Conservation (phyloP, 257 asterid species). For the Solanum stenotomum region DNA sequence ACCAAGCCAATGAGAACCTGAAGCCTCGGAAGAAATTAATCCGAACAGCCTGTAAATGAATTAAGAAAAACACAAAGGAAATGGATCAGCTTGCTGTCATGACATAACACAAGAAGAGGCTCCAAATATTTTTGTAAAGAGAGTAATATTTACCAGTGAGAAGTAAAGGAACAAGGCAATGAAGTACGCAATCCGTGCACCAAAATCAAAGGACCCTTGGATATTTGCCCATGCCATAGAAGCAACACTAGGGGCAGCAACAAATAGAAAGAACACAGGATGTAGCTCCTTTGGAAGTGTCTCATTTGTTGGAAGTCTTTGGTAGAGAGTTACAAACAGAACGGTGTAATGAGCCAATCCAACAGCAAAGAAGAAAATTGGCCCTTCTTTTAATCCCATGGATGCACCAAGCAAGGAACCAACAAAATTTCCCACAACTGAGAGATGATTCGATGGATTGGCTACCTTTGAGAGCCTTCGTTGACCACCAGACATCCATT, state of each 20-base stretch:
- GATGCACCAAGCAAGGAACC: constrained; percentile 91
- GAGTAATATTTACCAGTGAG: constrained; percentile 46
- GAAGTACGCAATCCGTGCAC: constrained; percentile 66
- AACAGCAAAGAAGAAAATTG: constrained; percentile 75
- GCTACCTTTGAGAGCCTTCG: constrained; percentile 87
- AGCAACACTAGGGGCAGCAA: constrained; percentile 91
- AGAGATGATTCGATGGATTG: constrained; percentile 73
- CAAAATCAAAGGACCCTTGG: constrained; percentile 60
- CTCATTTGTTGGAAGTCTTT: constrained; percentile 85
- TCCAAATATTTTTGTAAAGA: background rate
- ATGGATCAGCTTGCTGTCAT: background rate
- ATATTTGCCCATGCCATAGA: constrained; percentile 92
- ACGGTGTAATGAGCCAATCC: constrained; percentile 90
- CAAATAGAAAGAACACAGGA: constrained; percentile 86
- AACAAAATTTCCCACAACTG: constrained; percentile 75
- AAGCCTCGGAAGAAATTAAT: constrained; percentile 81
- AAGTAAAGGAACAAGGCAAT: constrained; percentile 80
- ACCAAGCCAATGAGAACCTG: constrained; percentile 82
- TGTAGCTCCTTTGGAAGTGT: constrained; percentile 90
- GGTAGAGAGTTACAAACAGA: constrained; percentile 81
- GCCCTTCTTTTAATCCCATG: constrained; percentile 83
- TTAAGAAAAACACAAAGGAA: background rate
- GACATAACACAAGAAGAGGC: background rate
- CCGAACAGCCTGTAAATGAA: constrained; percentile 56
- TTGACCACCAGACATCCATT: constrained; percentile 95